Evolutionary conservation across 768 basidiomycete genomes (phyloP), one percentile per base, ranked within the genome.

Genomic region (Psilocybe sp.): DNA sequence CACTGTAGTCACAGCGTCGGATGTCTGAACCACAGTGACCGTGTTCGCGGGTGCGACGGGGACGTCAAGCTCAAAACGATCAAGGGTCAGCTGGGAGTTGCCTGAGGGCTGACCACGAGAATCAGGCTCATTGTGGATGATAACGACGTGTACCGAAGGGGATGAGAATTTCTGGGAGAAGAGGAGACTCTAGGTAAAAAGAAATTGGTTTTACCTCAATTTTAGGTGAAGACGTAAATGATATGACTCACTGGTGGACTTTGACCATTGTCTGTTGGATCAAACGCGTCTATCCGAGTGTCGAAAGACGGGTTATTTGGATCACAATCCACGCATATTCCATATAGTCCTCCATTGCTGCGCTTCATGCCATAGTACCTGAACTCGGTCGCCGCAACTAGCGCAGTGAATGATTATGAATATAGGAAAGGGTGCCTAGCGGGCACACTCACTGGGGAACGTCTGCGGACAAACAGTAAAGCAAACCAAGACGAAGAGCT

Each of bases 61-160:
- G 1, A 65, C 57, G 23, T 61, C 52, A 19, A 68, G 43, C 7
- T 56, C 62, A 18, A 68, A 59, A 18, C 56, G 48, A 40, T 64
- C 65, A 8, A 69, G 31, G 2, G 65, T 64, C 5, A 69, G 56
- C 40, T 69, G 61, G 3, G 68, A 69, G 28, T 67, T 62, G 6
- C 61, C 62, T 15, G 48, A 23, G 9, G 53, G 48, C 20, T 28
- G 36, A 36, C 60, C 52, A 4, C 60, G 53, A 14, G 58, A 23
- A 32, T 64, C 57, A 15, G 54, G 40, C 44, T 64, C 47, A 51
- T 69, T 69, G 12, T 49, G 51, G 6, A 69, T 56, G 32, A 67
- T 62, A 2, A 69, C 59, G 28, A 62, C 59, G 33, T 69, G 68
- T 1, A 63, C 47, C 2, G 59, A 63, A 32, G 58, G 46, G 1